Base-by-base conservation (phyloP, 2,329 filamentous ascomycete genomes). In the Ophiostoma tasmaniense region DNA sequence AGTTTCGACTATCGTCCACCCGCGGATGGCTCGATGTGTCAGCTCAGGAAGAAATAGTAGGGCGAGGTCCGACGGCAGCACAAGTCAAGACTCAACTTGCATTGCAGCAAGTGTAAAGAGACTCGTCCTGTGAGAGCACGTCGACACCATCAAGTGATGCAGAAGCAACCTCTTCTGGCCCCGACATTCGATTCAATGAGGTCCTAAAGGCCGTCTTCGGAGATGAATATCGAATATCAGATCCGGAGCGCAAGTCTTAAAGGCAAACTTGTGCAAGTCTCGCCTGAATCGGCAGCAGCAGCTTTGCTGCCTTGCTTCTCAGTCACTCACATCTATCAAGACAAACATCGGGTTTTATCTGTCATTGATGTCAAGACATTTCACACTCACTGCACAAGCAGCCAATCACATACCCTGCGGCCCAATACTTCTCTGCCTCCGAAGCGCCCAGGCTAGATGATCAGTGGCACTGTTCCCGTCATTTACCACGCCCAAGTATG, bases 391-490 rank as follows among this genome's bases (percentile, higher is more conserved):
- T 14, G 13, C 39, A 13, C 20, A 7, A 20, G 17, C 42, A 17
- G n/a, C 55, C 55, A 61, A 61, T 61, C 55, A 61, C 22, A 61
- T 25, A 61, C 55, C 50, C 50, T 25, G 22, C 50, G 22, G 50
- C 50, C 50, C 50, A 25, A 22, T 45, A 45, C 42, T n/a, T n/a
- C 20, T 20, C 25, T 22, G 25, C 55, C 30, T 30, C 33, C 61
- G 61, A 64, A 64, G 61, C 61, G 61, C 61, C 61, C 55, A 61
- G 61, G 10, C 30, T 37, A 64, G 61, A 37, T 30, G 59, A 64
- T 64, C 61, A 64, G 30, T 64, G 30, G 30, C 42, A 45, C 42
- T 45, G 42, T 17, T 45, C 42, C 42, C 42, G 42, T 45, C 42
- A 45, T 45, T 6, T n/a, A 45, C 61, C 30, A 35, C 33, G 30